Base-by-base conservation (phyloP, 2,329 filamentous ascomycete genomes). In the Xylariaceae sp. region DNA sequence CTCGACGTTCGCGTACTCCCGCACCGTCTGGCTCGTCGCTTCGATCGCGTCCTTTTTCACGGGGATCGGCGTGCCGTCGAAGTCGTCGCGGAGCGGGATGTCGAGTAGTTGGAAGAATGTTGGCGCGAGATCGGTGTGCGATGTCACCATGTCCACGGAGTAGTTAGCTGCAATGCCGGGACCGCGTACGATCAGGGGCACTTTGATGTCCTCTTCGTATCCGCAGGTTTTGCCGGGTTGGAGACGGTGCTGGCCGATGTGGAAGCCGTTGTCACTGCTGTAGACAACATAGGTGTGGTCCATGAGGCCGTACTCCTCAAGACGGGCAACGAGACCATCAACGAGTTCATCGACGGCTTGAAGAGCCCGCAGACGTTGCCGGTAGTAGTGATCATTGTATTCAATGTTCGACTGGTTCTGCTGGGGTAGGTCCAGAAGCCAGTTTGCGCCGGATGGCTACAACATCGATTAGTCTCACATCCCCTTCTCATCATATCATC, bases 281-380 rank as follows among this genome's bases (percentile, higher is more conserved):
- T 82, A 85, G 50, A 85, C 76, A 23, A 86, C 73, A 63, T 83
- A 85, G 0, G 82, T 80, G 34, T 84, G 81, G 57, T 84, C 85
- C 11, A 89, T 77, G 1, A 88, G 74, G n/a, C 82, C 84, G 0
- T 83, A 76, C 0, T 75, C 66, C 3, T 75, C 71, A 0, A 84
- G 74, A 6, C 75, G 75, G 0, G 68, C 61, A 1, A 83, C n/a
- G 1, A 70, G 51, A 0, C 62, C 72, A 34, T 78, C 78, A 0
- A 85, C 74, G 0, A 85, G 72, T 66, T 84, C 81, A 58, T 85
- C 82, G 1, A 84, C 78, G 0, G 76, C 76, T 63, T 83, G 81
- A 0, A 84, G 74, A 0, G 80, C 69, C 15, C 78, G 79, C 3
- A 84, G 75, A 6, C 82, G 78, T 48, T 76, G 74, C 2, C 81